Evolutionary conservation across 163 green algal species (phyloP).

Genomic region (Prototheca wickerhamii): DNA sequence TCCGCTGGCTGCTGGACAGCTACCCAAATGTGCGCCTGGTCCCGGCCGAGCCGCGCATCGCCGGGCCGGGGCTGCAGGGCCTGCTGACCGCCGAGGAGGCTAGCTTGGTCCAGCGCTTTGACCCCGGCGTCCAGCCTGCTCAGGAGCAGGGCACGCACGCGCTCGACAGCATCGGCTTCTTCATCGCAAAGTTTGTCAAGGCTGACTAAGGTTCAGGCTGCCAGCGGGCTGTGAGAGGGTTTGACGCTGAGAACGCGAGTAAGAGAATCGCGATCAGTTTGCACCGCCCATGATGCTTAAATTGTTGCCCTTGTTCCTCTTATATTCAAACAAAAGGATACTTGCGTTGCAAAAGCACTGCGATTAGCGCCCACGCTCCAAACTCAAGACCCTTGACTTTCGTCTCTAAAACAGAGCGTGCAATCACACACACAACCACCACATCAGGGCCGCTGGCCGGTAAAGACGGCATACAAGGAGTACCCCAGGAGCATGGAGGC

Average conservation of each 20-base stretch:
- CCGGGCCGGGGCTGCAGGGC: constrained; percentile 59
- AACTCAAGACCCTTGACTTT: not conserved
- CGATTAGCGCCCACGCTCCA: too few species aligned
- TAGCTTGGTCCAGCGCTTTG: constrained; percentile 79
- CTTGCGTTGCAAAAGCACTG: not conserved
- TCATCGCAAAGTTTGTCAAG: constrained; percentile 80
- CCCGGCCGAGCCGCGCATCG: constrained; percentile 47
- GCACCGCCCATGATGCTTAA: too few species aligned
- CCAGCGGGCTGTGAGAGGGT: not conserved
- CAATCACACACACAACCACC: not conserved
- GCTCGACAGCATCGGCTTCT: constrained; percentile 84
- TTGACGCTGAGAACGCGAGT: too few species aligned
- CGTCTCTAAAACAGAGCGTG: not conserved
- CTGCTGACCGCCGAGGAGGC: constrained; percentile 55
- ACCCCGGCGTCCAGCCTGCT: constrained; percentile 30
- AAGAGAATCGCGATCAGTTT: too few species aligned
- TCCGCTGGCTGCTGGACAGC: constrained; percentile 74
- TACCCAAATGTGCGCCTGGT: constrained; percentile 59
- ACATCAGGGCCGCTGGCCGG: not conserved
- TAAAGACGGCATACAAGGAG: not conserved
- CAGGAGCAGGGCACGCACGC: not conserved
- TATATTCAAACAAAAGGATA: not conserved
- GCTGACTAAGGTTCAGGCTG: not conserved
- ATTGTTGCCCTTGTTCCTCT: not conserved
- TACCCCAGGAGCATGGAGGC: constrained; percentile 3